These are phyloP conservation scores for Ophiostoma sp. DNA, from an alignment of 2,329 filamentous ascomycete species.

Conservation along the genomic window DNA sequence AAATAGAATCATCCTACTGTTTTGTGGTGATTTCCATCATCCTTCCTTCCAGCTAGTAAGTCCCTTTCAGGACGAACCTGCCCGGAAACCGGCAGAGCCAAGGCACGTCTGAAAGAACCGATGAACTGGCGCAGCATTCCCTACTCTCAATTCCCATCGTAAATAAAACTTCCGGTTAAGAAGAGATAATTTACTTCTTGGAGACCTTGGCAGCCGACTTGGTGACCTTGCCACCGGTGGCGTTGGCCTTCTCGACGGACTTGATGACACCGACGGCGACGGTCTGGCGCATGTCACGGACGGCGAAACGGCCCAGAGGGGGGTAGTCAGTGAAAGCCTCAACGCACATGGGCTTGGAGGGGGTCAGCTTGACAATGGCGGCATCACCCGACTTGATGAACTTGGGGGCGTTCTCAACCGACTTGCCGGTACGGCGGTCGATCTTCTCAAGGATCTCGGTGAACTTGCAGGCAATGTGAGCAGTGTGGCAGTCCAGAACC, in stretches of 20 bases:
- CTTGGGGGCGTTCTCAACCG: slow-evolving; percentile 85
- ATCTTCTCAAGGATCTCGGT: slow-evolving; percentile 99
- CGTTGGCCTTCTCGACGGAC: slow-evolving; percentile 63
- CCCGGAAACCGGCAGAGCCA: neutral
- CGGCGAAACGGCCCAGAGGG: slow-evolving; percentile 98
- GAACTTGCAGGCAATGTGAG: slow-evolving; percentile 99
- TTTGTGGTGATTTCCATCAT: neutral
- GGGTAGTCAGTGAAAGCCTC: slow-evolving; percentile 99
- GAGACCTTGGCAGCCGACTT: slow-evolving; percentile 67
- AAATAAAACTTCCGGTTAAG: slow-evolving; percentile 1
- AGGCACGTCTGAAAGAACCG: neutral
- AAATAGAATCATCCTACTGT: neutral
- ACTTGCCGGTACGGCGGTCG: slow-evolving; percentile 99
- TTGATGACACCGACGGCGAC: slow-evolving; percentile 96
- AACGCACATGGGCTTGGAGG: slow-evolving; percentile 99
- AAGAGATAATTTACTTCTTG: slow-evolving; percentile 58
- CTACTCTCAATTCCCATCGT: slow-evolving; percentile 1
- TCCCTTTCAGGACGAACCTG: neutral
- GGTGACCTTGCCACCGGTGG: slow-evolving; percentile 59
- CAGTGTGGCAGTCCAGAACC: slow-evolving; percentile 99
- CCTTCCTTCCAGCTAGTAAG: neutral
- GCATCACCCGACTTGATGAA: slow-evolving; percentile 99
- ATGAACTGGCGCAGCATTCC: neutral
- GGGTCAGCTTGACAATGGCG: slow-evolving; percentile 99
- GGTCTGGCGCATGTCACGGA: slow-evolving; percentile 95